Conservation (phyloP, 306 rosid genomes). For the Casuarina cunninghamiana region DNA sequence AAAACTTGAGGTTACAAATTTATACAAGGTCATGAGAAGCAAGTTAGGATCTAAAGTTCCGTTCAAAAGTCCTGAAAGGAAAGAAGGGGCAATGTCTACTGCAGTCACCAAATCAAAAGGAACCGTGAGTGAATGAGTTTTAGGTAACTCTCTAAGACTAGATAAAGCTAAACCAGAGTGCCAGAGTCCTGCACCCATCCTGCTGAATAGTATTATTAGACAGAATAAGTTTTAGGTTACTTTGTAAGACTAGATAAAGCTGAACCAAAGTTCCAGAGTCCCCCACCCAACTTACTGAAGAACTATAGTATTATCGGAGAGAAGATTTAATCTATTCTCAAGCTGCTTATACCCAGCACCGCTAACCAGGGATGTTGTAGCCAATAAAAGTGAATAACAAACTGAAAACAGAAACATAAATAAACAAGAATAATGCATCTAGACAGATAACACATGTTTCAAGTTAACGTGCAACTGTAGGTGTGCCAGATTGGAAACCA, state of each 20-base stretch:
- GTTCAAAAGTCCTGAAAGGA: background rate
- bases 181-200: background rate
- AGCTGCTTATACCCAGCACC: conserved; percentile 14
- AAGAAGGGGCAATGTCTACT: background rate
- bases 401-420: background rate
- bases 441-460: background rate
- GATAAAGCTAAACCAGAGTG: background rate
- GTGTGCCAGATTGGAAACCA: background rate
- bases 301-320: too few species aligned
- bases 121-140: background rate
- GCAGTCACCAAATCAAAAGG: background rate
- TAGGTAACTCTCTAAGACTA: background rate
- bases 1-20: background rate
- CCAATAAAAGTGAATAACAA: background rate
- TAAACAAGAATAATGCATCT: background rate
- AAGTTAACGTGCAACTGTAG: background rate
- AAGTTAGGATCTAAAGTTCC: background rate
- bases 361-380: background rate
- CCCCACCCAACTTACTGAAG: too few species aligned
- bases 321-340: too few species aligned
- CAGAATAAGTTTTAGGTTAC: too few species aligned
- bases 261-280: too few species aligned
- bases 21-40: background rate
- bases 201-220: too few species aligned
- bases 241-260: too few species aligned